These are phyloP conservation scores for Fusarium nisikadoi DNA, from an alignment of 2,329 filamentous ascomycete species.

Conservation along the genomic window DNA sequence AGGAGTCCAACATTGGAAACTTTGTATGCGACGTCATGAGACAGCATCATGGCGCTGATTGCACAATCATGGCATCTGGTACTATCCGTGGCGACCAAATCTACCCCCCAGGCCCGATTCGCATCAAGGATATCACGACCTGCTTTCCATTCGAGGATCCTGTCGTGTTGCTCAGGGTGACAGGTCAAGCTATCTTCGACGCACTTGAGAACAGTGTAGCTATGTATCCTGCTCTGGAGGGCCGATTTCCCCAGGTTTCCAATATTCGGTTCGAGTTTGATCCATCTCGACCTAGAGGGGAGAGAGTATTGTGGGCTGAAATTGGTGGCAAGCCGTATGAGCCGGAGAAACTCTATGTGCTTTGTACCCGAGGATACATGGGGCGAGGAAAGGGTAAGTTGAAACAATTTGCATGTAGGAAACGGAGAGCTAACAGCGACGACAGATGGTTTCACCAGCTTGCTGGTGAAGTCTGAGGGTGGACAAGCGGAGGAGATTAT, in stretches of 20 bases:
- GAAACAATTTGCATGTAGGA: too few species aligned
- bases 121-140: conserved; percentile 83
- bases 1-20: conserved; percentile 87
- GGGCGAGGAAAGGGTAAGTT: conserved; percentile 75
- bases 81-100: conserved; percentile 91
- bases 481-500: conserved; percentile 82
- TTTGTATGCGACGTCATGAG: conserved; percentile 94
- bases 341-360: conserved; percentile 70
- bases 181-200: conserved; percentile 77
- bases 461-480: conserved; percentile 81
- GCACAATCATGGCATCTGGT: conserved; percentile 83
- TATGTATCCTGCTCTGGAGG: conserved; percentile 84
- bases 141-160: conserved; percentile 96
- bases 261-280: conserved; percentile 83
- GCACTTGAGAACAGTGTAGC: conserved; percentile 87
- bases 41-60: conserved; percentile 82
- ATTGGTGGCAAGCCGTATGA: conserved; percentile 72
- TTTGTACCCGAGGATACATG: conserved; percentile 91
- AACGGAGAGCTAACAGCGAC: conserved; percentile 22
- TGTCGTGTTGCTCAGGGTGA: conserved; percentile 79
- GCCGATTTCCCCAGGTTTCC: conserved; percentile 85
- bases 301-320: conserved; percentile 70
- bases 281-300: conserved; percentile 66
- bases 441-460: conserved; percentile 78
- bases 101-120: conserved; percentile 81